These are phyloP conservation scores for Raphanus raphanistrum DNA, from an alignment of 345 rosid species.

Conservation along the genomic window DNA sequence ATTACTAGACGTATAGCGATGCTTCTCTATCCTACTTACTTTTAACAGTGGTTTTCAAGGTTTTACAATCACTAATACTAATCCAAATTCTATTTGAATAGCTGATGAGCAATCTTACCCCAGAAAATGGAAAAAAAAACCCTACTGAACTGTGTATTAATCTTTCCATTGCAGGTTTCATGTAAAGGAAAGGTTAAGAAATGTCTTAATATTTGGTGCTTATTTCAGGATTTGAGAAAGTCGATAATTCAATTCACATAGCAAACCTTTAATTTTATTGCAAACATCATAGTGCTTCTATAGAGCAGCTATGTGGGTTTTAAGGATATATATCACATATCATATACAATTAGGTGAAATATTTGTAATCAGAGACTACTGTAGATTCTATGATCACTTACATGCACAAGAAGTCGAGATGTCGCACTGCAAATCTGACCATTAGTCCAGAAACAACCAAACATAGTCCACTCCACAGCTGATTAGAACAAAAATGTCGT, in stretches of 20 bases:
- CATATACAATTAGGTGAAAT: neutral
- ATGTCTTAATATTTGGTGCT: neutral
- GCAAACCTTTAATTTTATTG: neutral
- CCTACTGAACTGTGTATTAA: neutral
- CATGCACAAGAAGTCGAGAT: slow-evolving; percentile 91
- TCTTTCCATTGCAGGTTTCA: neutral
- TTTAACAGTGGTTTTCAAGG: neutral
- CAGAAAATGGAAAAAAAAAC: neutral
- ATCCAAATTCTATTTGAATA: slow-evolving; percentile 2
- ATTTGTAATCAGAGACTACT: neutral
- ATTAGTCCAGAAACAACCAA: slow-evolving; percentile 36
- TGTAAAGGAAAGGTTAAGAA: neutral
- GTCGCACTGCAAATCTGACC: slow-evolving; percentile 99
- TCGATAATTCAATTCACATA: neutral
- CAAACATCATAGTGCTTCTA: neutral
- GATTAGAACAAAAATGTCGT: slow-evolving; percentile 23
- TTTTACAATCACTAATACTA: neutral
- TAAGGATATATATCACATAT: neutral
- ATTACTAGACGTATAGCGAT: neutral
- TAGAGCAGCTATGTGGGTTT: neutral
- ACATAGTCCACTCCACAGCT: slow-evolving; percentile 55
- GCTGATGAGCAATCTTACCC: slow-evolving; percentile 9
- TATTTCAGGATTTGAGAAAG: neutral
- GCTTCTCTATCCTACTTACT: slow-evolving; percentile 6
- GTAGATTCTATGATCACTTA: slow-evolving; percentile 44